Evolutionary conservation across 306 rosid species (phyloP).

Genomic region (Cajanus cajan): DNA sequence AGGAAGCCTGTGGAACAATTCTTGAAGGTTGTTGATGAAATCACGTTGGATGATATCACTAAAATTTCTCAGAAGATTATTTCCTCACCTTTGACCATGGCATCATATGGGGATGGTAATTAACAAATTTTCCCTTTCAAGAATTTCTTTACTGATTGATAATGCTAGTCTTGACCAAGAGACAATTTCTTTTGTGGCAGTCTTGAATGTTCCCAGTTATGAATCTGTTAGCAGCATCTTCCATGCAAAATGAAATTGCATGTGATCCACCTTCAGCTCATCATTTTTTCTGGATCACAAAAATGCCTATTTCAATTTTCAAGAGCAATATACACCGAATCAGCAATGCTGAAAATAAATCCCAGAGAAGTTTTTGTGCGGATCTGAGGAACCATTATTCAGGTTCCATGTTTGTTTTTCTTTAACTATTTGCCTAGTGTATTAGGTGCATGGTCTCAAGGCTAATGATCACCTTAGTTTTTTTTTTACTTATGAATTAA

Average conservation of each 20-base stretch:
- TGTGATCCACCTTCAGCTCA: background rate
- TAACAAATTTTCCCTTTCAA: background rate
- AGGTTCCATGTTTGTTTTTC: background rate
- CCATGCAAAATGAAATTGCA: constrained; percentile 59
- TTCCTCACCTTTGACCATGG: constrained; percentile 95
- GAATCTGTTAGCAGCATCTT: constrained; percentile 69
- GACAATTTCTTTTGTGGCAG: constrained; percentile 46
- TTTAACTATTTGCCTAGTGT: background rate
- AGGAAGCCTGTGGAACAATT: constrained; percentile 91
- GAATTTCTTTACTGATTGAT: background rate
- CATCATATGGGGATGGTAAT: constrained; percentile 87
- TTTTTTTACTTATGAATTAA: background rate
- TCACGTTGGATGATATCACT: constrained; percentile 69
- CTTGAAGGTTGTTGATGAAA: constrained; percentile 75
- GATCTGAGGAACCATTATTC: constrained; percentile 38
- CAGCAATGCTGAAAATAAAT: constrained; percentile 37
- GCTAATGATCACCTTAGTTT: constrained; percentile 2
- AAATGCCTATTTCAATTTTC: constrained; percentile 16
- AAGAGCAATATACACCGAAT: constrained; percentile 20
- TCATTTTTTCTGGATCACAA: background rate
- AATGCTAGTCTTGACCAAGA: background rate
- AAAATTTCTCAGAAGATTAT: constrained; percentile 64
- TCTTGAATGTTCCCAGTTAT: constrained; percentile 72
- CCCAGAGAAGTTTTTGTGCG: constrained; percentile 30
- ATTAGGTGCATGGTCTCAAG: background rate